phyloP scores from a whole-genome alignment of 2,329 filamentous ascomycete species.

The Monascus ruber region DNA sequence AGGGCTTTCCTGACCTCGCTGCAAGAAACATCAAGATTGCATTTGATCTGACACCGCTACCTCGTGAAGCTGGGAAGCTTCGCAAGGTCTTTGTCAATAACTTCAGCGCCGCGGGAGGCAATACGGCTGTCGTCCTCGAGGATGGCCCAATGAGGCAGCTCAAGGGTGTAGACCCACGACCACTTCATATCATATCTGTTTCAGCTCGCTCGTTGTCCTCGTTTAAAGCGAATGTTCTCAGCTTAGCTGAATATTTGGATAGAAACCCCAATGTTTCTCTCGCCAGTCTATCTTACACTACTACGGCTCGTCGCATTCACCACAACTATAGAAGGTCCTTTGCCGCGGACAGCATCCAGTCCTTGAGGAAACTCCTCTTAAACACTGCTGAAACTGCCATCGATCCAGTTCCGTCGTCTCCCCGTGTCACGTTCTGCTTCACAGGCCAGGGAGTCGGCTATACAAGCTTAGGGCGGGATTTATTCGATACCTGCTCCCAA shows the following conservation, averaged over 20 bases:
- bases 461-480: constrained; percentile 18
- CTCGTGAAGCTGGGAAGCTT: constrained; percentile 15
- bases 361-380: constrained; percentile 5
- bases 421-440: constrained; percentile 15
- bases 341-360: constrained; percentile 12
- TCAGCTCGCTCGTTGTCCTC: constrained; percentile 41
- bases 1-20: constrained; percentile 34
- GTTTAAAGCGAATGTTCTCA: constrained; percentile 41
- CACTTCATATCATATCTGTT: constrained; percentile 44
- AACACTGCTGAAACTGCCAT: constrained; percentile 9
- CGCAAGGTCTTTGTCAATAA: constrained; percentile 49
- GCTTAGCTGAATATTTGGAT: constrained; percentile 42
- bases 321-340: constrained; percentile 27
- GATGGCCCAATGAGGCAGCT: constrained; percentile 23
- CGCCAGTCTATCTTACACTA: constrained; percentile 49
- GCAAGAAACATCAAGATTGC: constrained; percentile 34
- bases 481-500: constrained; percentile 10
- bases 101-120: constrained; percentile 60
- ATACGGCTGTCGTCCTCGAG: constrained; percentile 41
- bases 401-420: constrained; percentile 3
- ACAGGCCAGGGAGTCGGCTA: constrained; percentile 31
- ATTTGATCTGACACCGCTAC: constrained; percentile 35
- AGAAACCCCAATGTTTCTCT: constrained; percentile 38
- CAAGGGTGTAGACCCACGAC: constrained; percentile 37
- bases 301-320: constrained; percentile 52